Base-by-base conservation (phyloP, 352 stramenopile species). In the Elongisporangium anandrum region DNA sequence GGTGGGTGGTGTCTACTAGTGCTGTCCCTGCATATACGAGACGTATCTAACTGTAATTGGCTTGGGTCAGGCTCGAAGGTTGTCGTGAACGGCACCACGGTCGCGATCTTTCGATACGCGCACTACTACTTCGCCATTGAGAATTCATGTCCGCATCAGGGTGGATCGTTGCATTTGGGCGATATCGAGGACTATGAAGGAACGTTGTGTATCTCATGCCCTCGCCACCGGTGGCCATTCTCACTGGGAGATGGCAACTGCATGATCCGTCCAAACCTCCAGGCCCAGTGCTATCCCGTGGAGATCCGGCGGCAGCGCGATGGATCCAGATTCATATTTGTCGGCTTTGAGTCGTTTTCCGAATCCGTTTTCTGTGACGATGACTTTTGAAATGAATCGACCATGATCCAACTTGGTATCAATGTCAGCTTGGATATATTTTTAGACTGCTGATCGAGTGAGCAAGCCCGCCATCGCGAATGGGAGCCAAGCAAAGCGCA, bases 111-210 rank as follows among this genome's bases (percentile, higher is more conserved):
- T 66, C 90, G 90, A 69, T 81, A 92, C 51, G 61, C 78, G 21
- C 73, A 69, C 0, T 64, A 73, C 45, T 77, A 93, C 21, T 92
- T 87, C 56, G 84, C 84, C 24, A 85, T 95, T 55, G 75, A 92
- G 61, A 75, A 95, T 48, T 66, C 72, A 5, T 95, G 86, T 56
- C 86, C 86, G 12, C 86, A 95, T 52, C 82, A 92, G 57, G 83
- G 79, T 16, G 86, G 81, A 17, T 76, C 84, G n/a, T 69, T 95
- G 9, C 79, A 93, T 53, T 56, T 93, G n/a, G 86, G 86, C 8
- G 86, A 95, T 60, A 95, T 95, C 23, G 86, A 95, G 75, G 84
- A 94, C 29, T 82, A 90, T 22, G 80, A 89, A 62, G 84, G 81
- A 47, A 73, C 59, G 23, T 55, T 83, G 0, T 95, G 84, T 52